Conservation (phyloP, 352 stramenopile genomes). For the Globisporangium recalcitrans region DNA sequence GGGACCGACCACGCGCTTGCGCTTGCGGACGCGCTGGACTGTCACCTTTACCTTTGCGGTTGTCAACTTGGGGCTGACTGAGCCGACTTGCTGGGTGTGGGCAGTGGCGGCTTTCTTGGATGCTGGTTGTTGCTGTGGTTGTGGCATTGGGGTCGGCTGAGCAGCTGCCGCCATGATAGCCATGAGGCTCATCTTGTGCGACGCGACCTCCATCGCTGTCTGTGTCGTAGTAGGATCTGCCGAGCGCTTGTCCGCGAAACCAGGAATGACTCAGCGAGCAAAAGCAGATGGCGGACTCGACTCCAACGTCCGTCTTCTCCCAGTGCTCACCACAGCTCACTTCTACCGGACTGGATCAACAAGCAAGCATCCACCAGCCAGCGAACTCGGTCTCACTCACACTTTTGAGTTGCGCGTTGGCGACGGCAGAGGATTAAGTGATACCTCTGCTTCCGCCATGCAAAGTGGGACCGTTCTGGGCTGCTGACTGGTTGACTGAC, state of each 20-base stretch:
- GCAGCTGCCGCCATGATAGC: not conserved
- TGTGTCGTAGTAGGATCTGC: not conserved
- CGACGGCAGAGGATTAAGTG: not conserved
- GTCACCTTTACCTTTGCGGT: not conserved
- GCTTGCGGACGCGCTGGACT: not conserved
- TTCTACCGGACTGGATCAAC: too few relatives aligned
- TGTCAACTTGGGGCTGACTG: not conserved
- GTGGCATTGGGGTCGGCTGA: not conserved
- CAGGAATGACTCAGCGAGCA: not conserved
- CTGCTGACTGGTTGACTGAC: not conserved
- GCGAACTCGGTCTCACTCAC: not conserved
- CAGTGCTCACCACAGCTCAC: too few relatives aligned
- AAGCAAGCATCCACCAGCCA: too few relatives aligned
- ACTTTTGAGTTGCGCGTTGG: not conserved
- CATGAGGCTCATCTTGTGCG: slow-evolving; percentile 2
- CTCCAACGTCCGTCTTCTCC: too few relatives aligned
- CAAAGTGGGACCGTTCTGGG: not conserved
- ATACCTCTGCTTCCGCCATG: slow-evolving; percentile 6
- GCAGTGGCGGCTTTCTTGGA: not conserved
- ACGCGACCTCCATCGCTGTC: not conserved
- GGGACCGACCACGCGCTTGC: not conserved
- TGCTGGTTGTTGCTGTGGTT: not conserved
- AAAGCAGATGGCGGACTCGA: not conserved
- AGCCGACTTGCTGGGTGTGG: not conserved
- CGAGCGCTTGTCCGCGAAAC: not conserved